Base-by-base conservation (phyloP, 2,329 filamentous ascomycete genomes). In the Colletotrichum paranaense region DNA sequence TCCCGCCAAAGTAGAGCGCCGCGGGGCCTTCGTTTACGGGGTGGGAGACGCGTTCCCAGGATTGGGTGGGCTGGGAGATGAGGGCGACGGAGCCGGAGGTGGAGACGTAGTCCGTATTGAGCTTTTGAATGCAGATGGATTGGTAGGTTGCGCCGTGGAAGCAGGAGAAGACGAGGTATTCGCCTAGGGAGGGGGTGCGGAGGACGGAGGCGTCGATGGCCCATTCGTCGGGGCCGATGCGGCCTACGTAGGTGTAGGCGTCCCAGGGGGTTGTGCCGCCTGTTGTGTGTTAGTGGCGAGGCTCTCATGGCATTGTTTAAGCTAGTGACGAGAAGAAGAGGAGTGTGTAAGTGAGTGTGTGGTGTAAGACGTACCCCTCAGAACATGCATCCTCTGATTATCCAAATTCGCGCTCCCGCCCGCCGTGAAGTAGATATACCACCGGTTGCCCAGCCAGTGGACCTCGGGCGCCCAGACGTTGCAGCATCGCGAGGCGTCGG, bases 11-110 rank as follows among this genome's bases (percentile, higher is more conserved):
- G 77, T 90, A 91, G 28, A 91, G 81, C 0, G 87, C 87, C 2
- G 84, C 84, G 0, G 88, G 85, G 0, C 88, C 89, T 76, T 91
- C 89, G 77, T 90, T 89, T 2, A 91, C 89, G 0, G 88, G 85
- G 0, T 79, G 82, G 8, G 82, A 84, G 49, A 84, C 83, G 9
- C 75, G 84, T 77, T 91, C 89, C 86, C 88, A 91, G 5, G 82
- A 70, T 19, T 86, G 79, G 0, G 85, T 86, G 0, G 88, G 89
- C 68, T 85, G 78, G 0, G 88, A 89, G 65, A 91, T 84, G 22
- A 89, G 82, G 58, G 82, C 81, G 0, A 85, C 82, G 2, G 82
- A 77, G n/a, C 88, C 87, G 3, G 78, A 78, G 26, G 88, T 82
- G 0, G 84, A 80, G 53, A 79, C 79, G 70, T 84, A 81, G 71